Conservation (phyloP, 768 basidiomycete species). For the Pleurotus citrinopileatus region DNA sequence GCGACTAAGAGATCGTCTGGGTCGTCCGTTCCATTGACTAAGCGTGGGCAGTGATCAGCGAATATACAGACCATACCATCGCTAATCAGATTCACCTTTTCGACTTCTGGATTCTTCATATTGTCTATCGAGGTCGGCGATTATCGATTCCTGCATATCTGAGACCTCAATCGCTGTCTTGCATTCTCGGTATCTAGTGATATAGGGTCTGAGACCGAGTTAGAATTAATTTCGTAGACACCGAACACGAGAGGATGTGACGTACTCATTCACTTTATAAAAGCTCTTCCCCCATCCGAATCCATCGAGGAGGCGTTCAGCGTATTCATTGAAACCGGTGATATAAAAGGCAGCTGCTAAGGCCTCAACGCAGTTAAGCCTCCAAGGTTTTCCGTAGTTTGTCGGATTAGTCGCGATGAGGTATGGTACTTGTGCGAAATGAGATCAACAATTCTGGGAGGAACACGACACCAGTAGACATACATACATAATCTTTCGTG, state of each 20-base stretch:
- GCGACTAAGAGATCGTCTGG: conserved; percentile 62
- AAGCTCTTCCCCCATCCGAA: conserved; percentile 95
- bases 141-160: conserved; percentile 62
- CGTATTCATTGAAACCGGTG: conserved; percentile 80
- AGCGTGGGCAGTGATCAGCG: conserved; percentile 3
- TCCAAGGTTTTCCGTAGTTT: conserved; percentile 98
- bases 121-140: conserved; percentile 62
- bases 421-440: conserved; percentile 74
- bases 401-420: conserved; percentile 94
- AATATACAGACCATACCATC: neutral
- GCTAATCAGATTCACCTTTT: conserved; percentile 36
- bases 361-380: conserved; percentile 92
- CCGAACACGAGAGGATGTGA: conserved; percentile 9
- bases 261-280: conserved; percentile 78
- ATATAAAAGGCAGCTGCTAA: conserved; percentile 95
- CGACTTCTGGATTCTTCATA: conserved; percentile 56
- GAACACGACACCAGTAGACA: neutral
- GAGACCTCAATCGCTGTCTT: conserved; percentile 54
- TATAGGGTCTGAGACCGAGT: conserved; percentile 54
- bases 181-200: conserved; percentile 79
- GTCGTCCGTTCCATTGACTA: conserved; percentile 28
- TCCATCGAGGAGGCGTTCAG: conserved; percentile 69
- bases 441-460: neutral
- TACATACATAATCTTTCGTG: conserved; percentile 87
- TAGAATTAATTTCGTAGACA: neutral